Evolutionary conservation across 208 protist species (phyloP).

Genomic region (Trypanosoma vivax): DNA sequence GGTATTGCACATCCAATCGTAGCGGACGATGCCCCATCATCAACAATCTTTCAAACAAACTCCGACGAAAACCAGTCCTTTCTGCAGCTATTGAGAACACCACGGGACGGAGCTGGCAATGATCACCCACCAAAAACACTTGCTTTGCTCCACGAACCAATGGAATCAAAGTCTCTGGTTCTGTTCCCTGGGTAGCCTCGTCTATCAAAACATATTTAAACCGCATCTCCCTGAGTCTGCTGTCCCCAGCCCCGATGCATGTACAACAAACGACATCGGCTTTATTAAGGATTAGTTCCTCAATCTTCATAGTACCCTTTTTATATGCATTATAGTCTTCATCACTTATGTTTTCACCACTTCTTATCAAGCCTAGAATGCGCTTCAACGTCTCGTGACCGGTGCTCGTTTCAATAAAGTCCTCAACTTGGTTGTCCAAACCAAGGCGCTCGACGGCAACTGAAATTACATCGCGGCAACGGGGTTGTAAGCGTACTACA

Average conservation of each 20-base stretch:
- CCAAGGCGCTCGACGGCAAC: conserved; percentile 81
- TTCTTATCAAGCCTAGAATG: conserved; percentile 74
- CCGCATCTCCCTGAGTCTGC: conserved; percentile 57
- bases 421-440: conserved; percentile 87
- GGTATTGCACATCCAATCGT: conserved; percentile 96
- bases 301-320: conserved; percentile 31
- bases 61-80: conserved; percentile 83
- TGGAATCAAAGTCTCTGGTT: conserved; percentile 96
- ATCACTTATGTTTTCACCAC: conserved; percentile 66
- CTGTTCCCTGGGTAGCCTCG: conserved; percentile 94
- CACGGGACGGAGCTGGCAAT: conserved; percentile 96
- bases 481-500: conserved; percentile 93
- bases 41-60: conserved; percentile 96
- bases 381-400: conserved; percentile 25
- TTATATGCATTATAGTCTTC: conserved; percentile 71
- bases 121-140: conserved; percentile 92
- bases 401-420: conserved; percentile 10
- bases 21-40: conserved; percentile 82
- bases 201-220: conserved; percentile 96
- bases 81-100: conserved; percentile 92
- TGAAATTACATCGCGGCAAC: conserved; percentile 78
- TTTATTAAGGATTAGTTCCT: conserved; percentile 61
- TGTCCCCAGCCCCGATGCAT: conserved; percentile 91
- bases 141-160: conserved; percentile 92
- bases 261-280: conserved; percentile 97